These are phyloP conservation scores for Cladosporium halotolerans DNA, from an alignment of 2,329 filamentous ascomycete genomes.

Conservation along the genomic window DNA sequence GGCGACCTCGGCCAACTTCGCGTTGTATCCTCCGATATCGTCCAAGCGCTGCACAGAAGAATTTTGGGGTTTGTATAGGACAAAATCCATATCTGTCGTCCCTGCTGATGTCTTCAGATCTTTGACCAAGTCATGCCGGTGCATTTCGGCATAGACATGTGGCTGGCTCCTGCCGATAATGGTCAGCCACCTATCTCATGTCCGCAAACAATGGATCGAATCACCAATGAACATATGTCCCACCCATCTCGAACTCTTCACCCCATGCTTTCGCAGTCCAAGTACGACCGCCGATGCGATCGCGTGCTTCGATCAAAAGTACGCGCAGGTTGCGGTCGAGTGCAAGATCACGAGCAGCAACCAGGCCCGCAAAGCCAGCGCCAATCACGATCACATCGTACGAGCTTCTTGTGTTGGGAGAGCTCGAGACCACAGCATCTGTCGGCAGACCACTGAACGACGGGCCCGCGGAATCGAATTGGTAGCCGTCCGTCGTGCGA, in stretches of 20 bases:
- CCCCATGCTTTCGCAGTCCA: constrained; percentile 42
- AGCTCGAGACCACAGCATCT: not conserved
- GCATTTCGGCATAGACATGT: constrained; percentile 27
- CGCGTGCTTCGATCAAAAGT: constrained; percentile 43
- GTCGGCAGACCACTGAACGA: not conserved
- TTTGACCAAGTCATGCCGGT: constrained; percentile 23
- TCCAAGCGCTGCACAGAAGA: not conserved
- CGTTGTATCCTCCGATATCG: not conserved
- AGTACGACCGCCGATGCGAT: constrained; percentile 45
- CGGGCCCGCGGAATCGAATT: not conserved
- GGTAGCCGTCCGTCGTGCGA: not conserved
- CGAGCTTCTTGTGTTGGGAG: not conserved
- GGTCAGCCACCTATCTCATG: not conserved
- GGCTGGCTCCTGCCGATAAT: constrained; percentile 18
- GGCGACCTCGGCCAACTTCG: not conserved
- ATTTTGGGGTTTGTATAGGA: not conserved
- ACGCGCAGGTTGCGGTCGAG: constrained; percentile 31
- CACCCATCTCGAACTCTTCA: constrained; percentile 45
- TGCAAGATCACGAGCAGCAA: constrained; percentile 28
- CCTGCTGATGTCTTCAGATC: constrained; percentile 11
- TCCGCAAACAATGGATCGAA: not conserved
- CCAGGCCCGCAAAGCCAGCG: constrained; percentile 33
- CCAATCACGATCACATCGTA: constrained; percentile 38
- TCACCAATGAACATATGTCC: constrained; percentile 39
- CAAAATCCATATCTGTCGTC: not conserved